Conservation (phyloP, 495 filamentous ascomycete species). For the Penicillium turbatum region DNA sequence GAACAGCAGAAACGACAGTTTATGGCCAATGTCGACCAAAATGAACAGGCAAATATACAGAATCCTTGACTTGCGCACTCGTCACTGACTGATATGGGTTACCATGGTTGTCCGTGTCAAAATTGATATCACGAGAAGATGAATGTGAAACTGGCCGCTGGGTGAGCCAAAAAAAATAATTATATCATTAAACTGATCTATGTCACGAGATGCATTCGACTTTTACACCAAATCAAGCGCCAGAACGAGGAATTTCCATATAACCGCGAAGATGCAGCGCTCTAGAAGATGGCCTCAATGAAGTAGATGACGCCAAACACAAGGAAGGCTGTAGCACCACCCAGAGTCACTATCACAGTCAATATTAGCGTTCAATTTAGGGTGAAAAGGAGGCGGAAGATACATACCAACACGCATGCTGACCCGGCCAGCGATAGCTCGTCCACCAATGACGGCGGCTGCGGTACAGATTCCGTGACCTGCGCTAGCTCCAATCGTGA, state of each 20-base stretch:
- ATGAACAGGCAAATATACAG: no score
- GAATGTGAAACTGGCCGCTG: conserved; percentile 5
- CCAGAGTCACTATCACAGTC: conserved; percentile 70
- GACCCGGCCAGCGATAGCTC: conserved; percentile 87
- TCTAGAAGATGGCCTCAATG: conserved; percentile 66
- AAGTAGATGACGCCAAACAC: conserved; percentile 89
- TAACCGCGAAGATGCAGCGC: conserved; percentile 13
- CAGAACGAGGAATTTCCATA: conserved; percentile 5
- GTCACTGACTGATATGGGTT: no score
- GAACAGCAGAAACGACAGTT: no score
- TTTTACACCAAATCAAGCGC: conserved; percentile 16
- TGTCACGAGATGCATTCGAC: conserved; percentile 19
- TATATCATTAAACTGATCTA: conserved; percentile 25
- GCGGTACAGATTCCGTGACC: conserved; percentile 89
- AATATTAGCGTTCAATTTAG: conserved; percentile 16
- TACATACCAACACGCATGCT: conserved; percentile 95
- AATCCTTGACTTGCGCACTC: no score
- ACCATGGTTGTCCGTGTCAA: no score
- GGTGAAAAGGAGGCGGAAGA: background rate
- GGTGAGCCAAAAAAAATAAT: conserved; percentile 12
- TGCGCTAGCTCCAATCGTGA: conserved; percentile 80
- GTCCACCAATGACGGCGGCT: conserved; percentile 87
- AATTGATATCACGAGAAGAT: no score
- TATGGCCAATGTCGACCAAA: no score
- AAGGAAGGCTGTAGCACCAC: conserved; percentile 88